A percentile compares a stretch with the other conserved stretches of the same genome.
phyloP scores from a whole-genome alignment of 371 early-diverging fungal species.

The Mucor mucedo region DNA sequence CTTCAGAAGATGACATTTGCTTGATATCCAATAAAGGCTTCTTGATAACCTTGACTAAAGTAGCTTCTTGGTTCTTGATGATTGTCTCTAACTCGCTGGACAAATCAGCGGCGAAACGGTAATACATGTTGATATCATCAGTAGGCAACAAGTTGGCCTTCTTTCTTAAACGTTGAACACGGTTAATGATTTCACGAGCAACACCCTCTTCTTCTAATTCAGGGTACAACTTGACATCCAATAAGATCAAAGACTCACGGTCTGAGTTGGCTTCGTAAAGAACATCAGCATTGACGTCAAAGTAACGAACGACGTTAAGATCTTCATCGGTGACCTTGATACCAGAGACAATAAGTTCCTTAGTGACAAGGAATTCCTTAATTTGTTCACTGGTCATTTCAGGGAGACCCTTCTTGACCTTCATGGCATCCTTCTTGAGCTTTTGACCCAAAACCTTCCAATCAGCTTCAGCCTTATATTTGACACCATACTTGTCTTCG shows the following conservation, averaged over 20 bases:
- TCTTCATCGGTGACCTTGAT: conserved; percentile 84
- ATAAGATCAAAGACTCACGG: conserved; percentile 87
- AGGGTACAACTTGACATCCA: conserved; percentile 86
- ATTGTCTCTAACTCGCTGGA: conserved; percentile 70
- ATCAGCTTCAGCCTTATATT: conserved; percentile 91
- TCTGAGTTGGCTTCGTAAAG: conserved; percentile 81
- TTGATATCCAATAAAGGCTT: conserved; percentile 51
- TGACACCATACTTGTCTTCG: conserved; percentile 91
- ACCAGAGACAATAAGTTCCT: conserved; percentile 80
- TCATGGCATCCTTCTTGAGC: conserved; percentile 87
- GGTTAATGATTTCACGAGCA: conserved; percentile 98
- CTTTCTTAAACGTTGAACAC: conserved; percentile 98
- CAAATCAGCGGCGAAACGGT: conserved; percentile 74
- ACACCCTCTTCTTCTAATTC: conserved; percentile 91
- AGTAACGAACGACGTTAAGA: conserved; percentile 81
- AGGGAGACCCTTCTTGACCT: conserved; percentile 90
- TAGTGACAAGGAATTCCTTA: conserved; percentile 76
- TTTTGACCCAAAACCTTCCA: conserved; percentile 87
- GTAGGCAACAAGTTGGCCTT: conserved; percentile 84
- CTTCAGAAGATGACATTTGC: conserved; percentile 40
- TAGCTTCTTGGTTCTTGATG: conserved; percentile 74
- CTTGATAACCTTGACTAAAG: conserved; percentile 79
- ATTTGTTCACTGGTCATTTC: conserved; percentile 78
- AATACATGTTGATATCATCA: conserved; percentile 87
- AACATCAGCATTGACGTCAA: conserved; percentile 63